Percentiles rank a stretch among this genome's conserved stretches.
phyloP scores from a whole-genome alignment of 2,329 filamentous ascomycete species.

The Aotearoamyces nothofagi region DNA sequence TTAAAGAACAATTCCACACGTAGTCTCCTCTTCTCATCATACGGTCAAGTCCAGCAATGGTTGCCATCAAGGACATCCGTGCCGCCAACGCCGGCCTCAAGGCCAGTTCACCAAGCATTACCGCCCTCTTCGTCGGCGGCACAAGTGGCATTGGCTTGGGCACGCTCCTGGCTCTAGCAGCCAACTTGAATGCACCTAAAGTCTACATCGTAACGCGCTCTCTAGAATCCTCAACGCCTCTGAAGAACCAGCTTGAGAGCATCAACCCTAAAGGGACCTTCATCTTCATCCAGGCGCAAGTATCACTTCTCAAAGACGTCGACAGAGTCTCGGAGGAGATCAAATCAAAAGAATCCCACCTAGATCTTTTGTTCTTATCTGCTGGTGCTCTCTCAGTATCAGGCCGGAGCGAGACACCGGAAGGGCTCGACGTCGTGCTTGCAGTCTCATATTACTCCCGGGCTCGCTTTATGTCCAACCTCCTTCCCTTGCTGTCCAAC shows the following conservation, averaged over 20 bases:
- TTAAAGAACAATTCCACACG: too few relatives aligned
- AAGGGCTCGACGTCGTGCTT: constrained; percentile 15
- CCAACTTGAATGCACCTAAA: constrained; percentile 21
- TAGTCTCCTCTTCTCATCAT: too few relatives aligned
- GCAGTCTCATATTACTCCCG: constrained; percentile 17
- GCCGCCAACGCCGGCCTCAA: background rate
- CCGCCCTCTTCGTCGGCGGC: constrained; percentile 32
- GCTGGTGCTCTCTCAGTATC: background rate
- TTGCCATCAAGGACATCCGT: background rate
- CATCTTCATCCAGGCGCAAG: background rate
- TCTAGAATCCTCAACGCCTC: constrained; percentile 17
- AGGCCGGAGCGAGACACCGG: constrained; percentile 11
- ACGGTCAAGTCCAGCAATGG: too few relatives aligned
- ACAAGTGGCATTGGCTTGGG: constrained; percentile 34
- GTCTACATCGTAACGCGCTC: constrained; percentile 34
- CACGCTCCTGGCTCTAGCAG: constrained; percentile 27
- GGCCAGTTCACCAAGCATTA: constrained; percentile 1
- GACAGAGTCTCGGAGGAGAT: background rate
- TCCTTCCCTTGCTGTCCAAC: constrained; percentile 11
- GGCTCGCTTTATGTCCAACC: constrained; percentile 13
- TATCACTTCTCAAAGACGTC: background rate
- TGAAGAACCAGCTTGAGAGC: constrained; percentile 21
- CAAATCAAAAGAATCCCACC: background rate
- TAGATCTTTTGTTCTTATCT: constrained; percentile 1
- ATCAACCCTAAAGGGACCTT: constrained; percentile 23